phyloP scores from a whole-genome alignment of 2,329 filamentous ascomycete species.

The Anisogramma anomala region DNA sequence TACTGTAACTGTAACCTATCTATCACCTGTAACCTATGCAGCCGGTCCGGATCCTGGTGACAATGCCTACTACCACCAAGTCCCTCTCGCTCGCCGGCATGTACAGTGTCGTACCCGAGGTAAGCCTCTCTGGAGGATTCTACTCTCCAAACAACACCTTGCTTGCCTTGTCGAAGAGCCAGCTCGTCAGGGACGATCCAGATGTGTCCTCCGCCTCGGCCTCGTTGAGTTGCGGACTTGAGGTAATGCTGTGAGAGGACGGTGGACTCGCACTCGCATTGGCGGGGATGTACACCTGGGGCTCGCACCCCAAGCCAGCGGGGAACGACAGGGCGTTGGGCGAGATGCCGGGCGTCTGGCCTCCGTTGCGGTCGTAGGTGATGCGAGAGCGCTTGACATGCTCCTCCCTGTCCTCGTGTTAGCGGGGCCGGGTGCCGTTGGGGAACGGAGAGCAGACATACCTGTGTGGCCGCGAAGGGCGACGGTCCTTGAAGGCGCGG shows the following conservation, averaged over 20 bases:
- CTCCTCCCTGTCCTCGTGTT: not conserved
- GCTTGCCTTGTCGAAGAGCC: not conserved
- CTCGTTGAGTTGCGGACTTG: not conserved
- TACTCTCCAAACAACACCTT: not conserved
- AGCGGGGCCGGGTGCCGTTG: not conserved
- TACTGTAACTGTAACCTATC: no score
- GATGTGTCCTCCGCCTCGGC: not conserved
- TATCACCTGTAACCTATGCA: no score
- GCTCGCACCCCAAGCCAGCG: no score
- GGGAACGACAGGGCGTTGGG: not conserved
- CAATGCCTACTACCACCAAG: not conserved
- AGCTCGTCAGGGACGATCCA: not conserved
- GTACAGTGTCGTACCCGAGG: not conserved
- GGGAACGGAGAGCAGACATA: not conserved
- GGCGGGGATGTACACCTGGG: no score
- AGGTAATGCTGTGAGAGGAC: not conserved
- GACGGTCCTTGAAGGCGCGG: not conserved
- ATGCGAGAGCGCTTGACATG: slow-evolving; percentile 8
- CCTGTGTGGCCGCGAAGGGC: slow-evolving; percentile 1
- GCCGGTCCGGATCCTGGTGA: no score
- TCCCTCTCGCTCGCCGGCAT: no score
- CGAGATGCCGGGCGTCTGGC: not conserved
- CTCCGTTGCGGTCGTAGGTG: slow-evolving; percentile 1
- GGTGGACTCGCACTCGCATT: no score
- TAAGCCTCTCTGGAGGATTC: not conserved